Evolutionary conservation across 202 grass and related monocot species (phyloP).

Genomic region (Setaria viridis): DNA sequence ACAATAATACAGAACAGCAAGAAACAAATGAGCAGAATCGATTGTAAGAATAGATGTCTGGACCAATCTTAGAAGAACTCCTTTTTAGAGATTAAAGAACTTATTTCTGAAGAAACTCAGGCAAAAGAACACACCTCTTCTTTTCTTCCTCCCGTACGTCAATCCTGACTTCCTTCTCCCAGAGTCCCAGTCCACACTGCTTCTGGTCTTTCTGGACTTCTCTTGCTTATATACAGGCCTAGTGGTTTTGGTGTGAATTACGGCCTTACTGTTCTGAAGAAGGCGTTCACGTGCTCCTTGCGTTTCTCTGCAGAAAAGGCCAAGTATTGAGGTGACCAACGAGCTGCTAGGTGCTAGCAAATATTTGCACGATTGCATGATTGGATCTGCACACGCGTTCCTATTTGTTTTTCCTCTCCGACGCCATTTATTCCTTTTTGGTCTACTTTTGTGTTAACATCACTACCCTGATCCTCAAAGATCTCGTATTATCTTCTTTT

Average conservation of each 20-base stretch:
- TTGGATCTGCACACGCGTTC: constrained; percentile 52
- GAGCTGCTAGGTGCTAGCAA: neutral
- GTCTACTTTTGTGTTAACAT: constrained; percentile 39
- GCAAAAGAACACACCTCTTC: constrained; percentile 20
- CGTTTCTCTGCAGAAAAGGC: constrained; percentile 29
- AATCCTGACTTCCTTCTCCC: neutral
- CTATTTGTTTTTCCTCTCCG: constrained; percentile 12
- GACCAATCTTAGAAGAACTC: neutral
- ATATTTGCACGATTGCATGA: constrained; percentile 26
- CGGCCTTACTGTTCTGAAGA: constrained; percentile 25
- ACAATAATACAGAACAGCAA: neutral
- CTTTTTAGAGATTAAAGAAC: neutral
- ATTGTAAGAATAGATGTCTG: neutral
- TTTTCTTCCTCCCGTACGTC: neutral
- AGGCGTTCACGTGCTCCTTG: constrained; percentile 42
- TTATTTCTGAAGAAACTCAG: neutral
- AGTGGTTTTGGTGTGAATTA: constrained; percentile 50
- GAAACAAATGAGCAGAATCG: neutral
- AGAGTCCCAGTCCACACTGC: neutral
- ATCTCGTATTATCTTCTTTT: constrained; percentile 42
- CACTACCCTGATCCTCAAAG: constrained; percentile 41
- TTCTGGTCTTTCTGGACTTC: neutral
- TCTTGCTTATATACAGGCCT: constrained; percentile 27
- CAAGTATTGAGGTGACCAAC: constrained; percentile 18
- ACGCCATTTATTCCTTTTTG: neutral